phyloP scores from a whole-genome alignment of 345 rosid genomes.

The Adansonia digitata region DNA sequence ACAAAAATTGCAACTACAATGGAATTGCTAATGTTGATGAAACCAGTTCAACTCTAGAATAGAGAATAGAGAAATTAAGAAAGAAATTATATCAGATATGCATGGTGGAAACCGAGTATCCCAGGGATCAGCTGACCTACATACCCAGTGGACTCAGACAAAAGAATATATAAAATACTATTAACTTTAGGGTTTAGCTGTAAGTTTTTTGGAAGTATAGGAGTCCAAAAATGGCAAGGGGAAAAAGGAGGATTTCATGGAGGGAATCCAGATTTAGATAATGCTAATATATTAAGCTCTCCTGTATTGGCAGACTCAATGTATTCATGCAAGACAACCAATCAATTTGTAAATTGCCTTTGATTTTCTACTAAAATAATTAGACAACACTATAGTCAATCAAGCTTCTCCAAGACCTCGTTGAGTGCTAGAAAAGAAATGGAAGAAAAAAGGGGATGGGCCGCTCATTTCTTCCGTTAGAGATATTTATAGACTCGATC shows the following conservation, averaged over 20 bases:
- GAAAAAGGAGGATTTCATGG: conserved; percentile 26
- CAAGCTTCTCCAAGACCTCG: conserved; percentile 16
- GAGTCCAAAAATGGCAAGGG: conserved; percentile 28
- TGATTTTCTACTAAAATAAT: conserved; percentile 21
- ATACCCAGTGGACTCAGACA: neutral
- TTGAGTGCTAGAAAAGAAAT: neutral
- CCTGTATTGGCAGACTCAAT: conserved; percentile 31
- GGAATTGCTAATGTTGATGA: neutral
- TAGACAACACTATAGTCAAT: conserved; percentile 17
- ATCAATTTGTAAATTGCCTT: conserved; percentile 30
- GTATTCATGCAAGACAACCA: conserved; percentile 44
- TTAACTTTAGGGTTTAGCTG: conserved; percentile 27
- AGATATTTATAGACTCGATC: conserved; percentile 19
- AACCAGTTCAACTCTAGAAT: neutral
- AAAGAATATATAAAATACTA: neutral
- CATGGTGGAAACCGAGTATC: neutral
- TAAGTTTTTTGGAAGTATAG: conserved; percentile 4
- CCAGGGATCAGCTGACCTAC: neutral
- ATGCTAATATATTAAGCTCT: conserved; percentile 28
- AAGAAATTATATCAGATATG: neutral
- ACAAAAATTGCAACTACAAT: neutral
- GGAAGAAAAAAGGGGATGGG: conserved; percentile 9
- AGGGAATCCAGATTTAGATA: conserved; percentile 31
- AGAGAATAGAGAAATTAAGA: conserved; percentile 1
- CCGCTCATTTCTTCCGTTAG: conserved; percentile 39